These are phyloP conservation scores for Cyberlindnera euphorbiae DNA, from an alignment of 805 yeast species.

Conservation along the genomic window DNA sequence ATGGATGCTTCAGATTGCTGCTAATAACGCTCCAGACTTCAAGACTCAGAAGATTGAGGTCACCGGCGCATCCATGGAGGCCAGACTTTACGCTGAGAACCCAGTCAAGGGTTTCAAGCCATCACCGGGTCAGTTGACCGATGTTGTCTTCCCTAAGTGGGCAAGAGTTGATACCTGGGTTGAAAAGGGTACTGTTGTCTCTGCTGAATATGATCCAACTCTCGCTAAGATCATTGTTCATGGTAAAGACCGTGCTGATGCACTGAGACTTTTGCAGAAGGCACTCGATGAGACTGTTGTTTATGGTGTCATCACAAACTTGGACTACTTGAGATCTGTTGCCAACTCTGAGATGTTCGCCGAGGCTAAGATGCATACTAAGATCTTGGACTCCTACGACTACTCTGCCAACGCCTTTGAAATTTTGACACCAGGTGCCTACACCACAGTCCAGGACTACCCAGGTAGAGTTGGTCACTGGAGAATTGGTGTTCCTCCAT, in stretches of 20 bases:
- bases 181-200: constrained; percentile 74
- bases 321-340: constrained; percentile 83
- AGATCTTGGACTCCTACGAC: constrained; percentile 75
- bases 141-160: constrained; percentile 80
- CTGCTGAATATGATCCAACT: constrained; percentile 95
- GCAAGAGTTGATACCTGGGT: constrained; percentile 97
- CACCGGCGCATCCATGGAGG: constrained; percentile 93
- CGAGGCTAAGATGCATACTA: constrained; percentile 79
- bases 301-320: constrained; percentile 83
- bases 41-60: constrained; percentile 46
- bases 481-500: constrained; percentile 89
- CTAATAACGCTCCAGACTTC: constrained; percentile 82
- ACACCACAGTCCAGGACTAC: constrained; percentile 94
- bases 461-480: constrained; percentile 79
- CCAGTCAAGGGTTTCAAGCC: constrained; percentile 95
- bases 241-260: constrained; percentile 84
- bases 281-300: constrained; percentile 86
- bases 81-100: constrained; percentile 93
- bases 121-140: constrained; percentile 90
- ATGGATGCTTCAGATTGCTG: constrained; percentile 94
- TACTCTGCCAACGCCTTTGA: constrained; percentile 85
- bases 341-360: constrained; percentile 82
- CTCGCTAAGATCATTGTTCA: constrained; percentile 94
- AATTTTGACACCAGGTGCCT: constrained; percentile 84
- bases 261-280: constrained; percentile 65